A percentile compares a stretch with the other conserved stretches of the same genome.
Conservation (phyloP, 2,329 filamentous ascomycete genomes). For the Colletotrichum destructivum region DNA sequence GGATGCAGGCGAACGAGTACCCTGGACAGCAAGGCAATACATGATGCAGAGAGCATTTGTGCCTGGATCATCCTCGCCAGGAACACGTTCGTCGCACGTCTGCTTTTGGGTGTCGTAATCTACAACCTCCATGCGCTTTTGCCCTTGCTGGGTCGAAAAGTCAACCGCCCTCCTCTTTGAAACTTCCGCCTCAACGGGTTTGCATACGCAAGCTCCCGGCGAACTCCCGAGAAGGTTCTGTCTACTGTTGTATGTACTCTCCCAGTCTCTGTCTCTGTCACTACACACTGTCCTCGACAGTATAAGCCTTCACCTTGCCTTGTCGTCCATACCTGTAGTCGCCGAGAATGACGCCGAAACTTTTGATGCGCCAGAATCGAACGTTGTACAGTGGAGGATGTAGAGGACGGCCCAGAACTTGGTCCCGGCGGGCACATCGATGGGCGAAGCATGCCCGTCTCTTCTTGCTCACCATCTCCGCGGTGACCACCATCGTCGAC, state of each 20-base stretch:
- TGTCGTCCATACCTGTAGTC: no score
- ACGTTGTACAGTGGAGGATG: constrained; percentile 17
- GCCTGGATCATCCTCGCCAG: neutral
- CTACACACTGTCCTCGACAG: no score
- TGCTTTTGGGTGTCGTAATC: neutral
- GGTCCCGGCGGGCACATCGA: constrained; percentile 4
- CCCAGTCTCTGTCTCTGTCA: no score
- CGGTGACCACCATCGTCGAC: neutral
- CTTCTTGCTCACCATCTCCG: neutral
- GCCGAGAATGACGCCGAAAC: constrained; percentile 23
- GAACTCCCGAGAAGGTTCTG: neutral
- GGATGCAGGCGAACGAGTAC: no score
- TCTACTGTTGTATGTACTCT: neutral
- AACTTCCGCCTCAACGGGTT: neutral
- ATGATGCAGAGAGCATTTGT: neutral
- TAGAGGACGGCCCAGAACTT: constrained; percentile 18
- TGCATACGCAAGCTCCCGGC: neutral
- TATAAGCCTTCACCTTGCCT: neutral
- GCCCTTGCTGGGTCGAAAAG: neutral
- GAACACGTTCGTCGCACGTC: constrained; percentile 18
- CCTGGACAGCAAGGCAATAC: neutral
- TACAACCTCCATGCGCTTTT: neutral
- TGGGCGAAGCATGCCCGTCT: neutral
- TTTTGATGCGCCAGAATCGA: constrained; percentile 6
- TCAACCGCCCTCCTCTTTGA: neutral